Evolutionary conservation across 2,329 filamentous ascomycete genomes (phyloP).

Genomic region (Tothia fuscella): DNA sequence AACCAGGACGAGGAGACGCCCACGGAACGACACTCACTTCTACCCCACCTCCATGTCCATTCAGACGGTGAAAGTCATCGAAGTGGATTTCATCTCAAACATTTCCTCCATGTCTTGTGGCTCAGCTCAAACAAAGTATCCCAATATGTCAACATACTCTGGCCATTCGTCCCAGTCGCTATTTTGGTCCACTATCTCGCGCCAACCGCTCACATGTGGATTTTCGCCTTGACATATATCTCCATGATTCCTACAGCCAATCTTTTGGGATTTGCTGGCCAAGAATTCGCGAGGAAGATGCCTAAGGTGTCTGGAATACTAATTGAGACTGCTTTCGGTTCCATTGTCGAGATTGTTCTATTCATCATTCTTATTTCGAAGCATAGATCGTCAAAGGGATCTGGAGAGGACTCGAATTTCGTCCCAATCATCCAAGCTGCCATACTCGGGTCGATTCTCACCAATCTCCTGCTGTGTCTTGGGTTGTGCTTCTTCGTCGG

Average conservation of each 20-base stretch:
- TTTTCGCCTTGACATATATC: constrained; percentile 38
- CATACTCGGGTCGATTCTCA: constrained; percentile 70
- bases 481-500: constrained; percentile 71
- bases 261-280: constrained; percentile 49
- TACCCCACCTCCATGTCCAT: too few species aligned
- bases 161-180: constrained; percentile 37
- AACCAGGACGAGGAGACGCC: too few species aligned
- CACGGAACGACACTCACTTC: too few species aligned
- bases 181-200: constrained; percentile 29
- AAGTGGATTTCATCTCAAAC: background rate
- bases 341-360: constrained; percentile 56
- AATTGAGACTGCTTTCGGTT: constrained; percentile 43
- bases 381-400: background rate
- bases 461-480: constrained; percentile 71
- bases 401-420: constrained; percentile 5
- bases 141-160: constrained; percentile 29
- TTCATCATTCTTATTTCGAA: constrained; percentile 5
- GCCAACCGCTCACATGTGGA: constrained; percentile 27
- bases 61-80: constrained; percentile 8
- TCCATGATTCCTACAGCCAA: constrained; percentile 40
- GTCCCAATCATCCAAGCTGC: constrained; percentile 61
- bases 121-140: constrained; percentile 1
- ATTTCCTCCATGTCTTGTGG: constrained; percentile 7
- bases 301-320: constrained; percentile 60
- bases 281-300: constrained; percentile 60